phyloP scores from a whole-genome alignment of 1,139 yeast genomes.

The Debaryomycetaceae sp. region DNA sequence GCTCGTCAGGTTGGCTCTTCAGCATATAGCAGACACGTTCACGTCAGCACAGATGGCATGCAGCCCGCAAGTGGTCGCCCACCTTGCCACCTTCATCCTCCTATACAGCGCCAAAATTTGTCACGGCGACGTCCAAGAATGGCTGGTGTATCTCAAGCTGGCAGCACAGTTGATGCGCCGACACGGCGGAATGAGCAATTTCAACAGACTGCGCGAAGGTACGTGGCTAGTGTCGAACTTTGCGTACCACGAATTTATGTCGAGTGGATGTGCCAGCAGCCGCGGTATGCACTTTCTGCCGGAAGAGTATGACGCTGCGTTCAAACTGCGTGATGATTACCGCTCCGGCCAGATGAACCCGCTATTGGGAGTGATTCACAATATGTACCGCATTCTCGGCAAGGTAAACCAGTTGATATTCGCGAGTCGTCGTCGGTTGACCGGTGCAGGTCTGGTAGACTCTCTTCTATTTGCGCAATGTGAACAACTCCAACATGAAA shows the following conservation, averaged over 20 bases:
- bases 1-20: conserved; percentile 36
- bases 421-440: not conserved
- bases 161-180: conserved; percentile 47
- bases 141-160: conserved; percentile 53
- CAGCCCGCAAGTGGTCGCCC: conserved; percentile 18
- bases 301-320: conserved; percentile 44
- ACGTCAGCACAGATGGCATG: conserved; percentile 9
- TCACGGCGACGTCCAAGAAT: conserved; percentile 61
- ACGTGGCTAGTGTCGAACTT: conserved; percentile 74
- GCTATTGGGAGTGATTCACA: conserved; percentile 61
- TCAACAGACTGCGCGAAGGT: conserved; percentile 43
- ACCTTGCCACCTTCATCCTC: conserved; percentile 56
- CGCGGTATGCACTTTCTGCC: conserved; percentile 49
- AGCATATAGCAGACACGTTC: conserved; percentile 22
- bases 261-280: conserved; percentile 42
- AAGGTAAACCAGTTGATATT: conserved; percentile 54
- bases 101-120: conserved; percentile 67
- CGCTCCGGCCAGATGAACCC: conserved; percentile 47
- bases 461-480: conserved; percentile 27
- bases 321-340: conserved; percentile 24
- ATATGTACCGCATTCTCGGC: conserved; percentile 54
- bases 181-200: conserved; percentile 51
- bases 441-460: conserved; percentile 5
- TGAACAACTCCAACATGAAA: conserved; percentile 34
- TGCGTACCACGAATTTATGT: conserved; percentile 70